Conservation (phyloP, 345 rosid species). For the Ceriops tagal region DNA sequence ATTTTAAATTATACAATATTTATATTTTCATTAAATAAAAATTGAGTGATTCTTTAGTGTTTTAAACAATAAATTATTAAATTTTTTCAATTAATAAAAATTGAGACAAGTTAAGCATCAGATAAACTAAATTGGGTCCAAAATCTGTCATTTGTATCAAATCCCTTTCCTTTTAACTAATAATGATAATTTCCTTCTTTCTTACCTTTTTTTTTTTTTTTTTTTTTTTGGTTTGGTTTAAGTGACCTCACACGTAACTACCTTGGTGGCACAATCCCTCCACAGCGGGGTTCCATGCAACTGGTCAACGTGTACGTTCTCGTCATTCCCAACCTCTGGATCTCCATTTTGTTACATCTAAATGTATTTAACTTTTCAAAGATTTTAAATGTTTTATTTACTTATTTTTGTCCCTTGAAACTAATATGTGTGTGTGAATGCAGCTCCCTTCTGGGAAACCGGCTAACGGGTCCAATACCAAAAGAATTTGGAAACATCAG, state of each 20-base stretch:
- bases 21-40: too few relatives aligned
- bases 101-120: too few relatives aligned
- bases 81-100: too few relatives aligned
- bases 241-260: constrained; percentile 51
- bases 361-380: too few relatives aligned
- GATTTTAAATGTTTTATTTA: background rate
- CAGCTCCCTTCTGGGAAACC: constrained; percentile 47
- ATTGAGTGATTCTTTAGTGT: too few relatives aligned
- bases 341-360: too few relatives aligned
- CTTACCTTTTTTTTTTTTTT: background rate
- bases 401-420: background rate
- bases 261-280: constrained; percentile 50
- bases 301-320: constrained; percentile 32
- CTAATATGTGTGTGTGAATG: background rate
- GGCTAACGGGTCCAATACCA: constrained; percentile 48
- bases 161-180: too few relatives aligned
- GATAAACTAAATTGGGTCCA: too few relatives aligned
- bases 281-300: constrained; percentile 43
- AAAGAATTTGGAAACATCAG: constrained; percentile 44
- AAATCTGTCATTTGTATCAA: too few relatives aligned
- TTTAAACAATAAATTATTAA: too few relatives aligned
- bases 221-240: background rate
- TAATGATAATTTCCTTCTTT: background rate
- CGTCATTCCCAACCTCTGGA: background rate
- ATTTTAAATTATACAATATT: too few relatives aligned